Base-by-base conservation (phyloP, 441 rosid species). In the Eugenia klotzschiana region DNA sequence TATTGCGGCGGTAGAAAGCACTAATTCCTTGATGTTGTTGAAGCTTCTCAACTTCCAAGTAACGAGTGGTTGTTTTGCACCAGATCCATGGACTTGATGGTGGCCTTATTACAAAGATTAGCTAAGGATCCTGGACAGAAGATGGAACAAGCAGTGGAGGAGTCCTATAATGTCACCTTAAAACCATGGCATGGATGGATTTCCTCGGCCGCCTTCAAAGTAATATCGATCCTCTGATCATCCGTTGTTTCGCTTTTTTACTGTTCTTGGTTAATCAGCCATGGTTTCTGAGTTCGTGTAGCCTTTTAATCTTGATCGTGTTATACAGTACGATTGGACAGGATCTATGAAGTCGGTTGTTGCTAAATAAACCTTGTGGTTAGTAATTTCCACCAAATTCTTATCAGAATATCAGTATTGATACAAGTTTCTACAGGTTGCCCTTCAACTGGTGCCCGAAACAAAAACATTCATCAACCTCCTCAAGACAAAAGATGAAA, bases 171-270 rank as follows among this genome's bases (percentile, higher is more conserved):
- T 81, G 25, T 81, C 49, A 92, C 96, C 82, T 89, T 96, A 84
- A 96, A 94, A 89, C 96, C 92, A 4, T 92, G 95, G 91, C 99
- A 96, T 91, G 93, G 98, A 79, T 96, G 99, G 98, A 96, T 96
- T 83, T 92, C 99, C 5, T 89, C 93, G 22, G 98, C 98, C 81
- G 98, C 99, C 88, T 93, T 91, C 89, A 96, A 87, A 91, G 99
- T 95, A 90, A 74, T 27, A 79, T 51, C 50, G 3, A 77, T 85
- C 13, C 58, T 43, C 83, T 37, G 15, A 18, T 37, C 51, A 26
- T 40, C 56, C 27, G 37, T 20, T 51, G 77, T n/a, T 20, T 80
- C 46, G 4, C 46, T 18, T 18, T 33, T 33, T 64, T 37, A 33
- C 20, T 20, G 1, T 33, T 64, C 46, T 5, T 8, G 46, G 46